Conservation (phyloP, 345 rosid genomes). For the Gossypium thurberi region DNA sequence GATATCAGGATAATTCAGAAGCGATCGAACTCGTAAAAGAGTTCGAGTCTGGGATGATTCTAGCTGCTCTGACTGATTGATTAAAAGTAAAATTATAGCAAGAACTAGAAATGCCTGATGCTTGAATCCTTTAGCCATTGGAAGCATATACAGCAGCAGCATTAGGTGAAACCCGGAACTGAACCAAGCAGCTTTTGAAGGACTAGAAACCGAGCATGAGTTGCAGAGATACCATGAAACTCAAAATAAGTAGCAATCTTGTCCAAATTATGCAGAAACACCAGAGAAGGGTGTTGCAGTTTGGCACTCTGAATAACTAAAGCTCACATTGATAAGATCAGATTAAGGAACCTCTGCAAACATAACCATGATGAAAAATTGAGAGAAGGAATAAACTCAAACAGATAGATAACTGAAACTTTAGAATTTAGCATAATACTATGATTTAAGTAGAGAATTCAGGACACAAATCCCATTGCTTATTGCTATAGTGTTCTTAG, state of each 20-base stretch:
- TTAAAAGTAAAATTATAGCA: conserved; percentile 29
- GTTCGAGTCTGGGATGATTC: conserved; percentile 70
- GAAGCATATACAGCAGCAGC: background rate
- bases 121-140: conserved; percentile 39
- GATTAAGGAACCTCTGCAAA: conserved; percentile 18
- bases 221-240: conserved; percentile 6
- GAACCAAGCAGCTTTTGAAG: background rate
- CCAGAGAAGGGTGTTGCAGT: background rate
- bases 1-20: conserved; percentile 56
- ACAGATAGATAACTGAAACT: background rate
- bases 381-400: background rate
- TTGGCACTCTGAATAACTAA: conserved; percentile 3
- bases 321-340: conserved; percentile 8
- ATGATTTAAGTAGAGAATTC: background rate
- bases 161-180: background rate
- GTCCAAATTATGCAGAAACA: conserved; percentile 2
- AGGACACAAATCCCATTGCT: background rate
- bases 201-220: conserved; percentile 1
- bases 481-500: background rate
- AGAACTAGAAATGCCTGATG: conserved; percentile 28
- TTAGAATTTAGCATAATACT: background rate
- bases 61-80: conserved; percentile 49
- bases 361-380: background rate
- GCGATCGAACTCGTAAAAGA: conserved; percentile 57
- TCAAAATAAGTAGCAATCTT: background rate